These are phyloP conservation scores for Aspergillus heteromorphus DNA, from an alignment of 495 filamentous ascomycete species.

Conservation along the genomic window DNA sequence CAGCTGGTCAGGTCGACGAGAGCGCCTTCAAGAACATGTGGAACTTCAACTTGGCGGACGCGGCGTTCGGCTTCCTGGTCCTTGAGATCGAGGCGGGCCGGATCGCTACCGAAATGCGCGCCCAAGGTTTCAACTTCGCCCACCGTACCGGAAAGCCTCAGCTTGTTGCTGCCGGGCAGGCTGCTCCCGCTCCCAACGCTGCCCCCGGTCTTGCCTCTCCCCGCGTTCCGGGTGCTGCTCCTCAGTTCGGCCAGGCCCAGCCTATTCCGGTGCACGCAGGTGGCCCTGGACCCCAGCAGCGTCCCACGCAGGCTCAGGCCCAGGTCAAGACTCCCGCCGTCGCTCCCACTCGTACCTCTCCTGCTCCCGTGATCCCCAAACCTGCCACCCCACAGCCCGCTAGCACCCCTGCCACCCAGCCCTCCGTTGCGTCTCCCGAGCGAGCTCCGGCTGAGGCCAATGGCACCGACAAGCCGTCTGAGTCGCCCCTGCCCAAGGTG, in stretches of 20 bases:
- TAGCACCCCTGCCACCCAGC: slow-evolving; percentile 29
- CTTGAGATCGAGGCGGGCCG: slow-evolving; percentile 89
- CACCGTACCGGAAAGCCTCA: slow-evolving; percentile 61
- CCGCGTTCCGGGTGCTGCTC: slow-evolving; percentile 21
- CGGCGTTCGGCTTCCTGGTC: slow-evolving; percentile 93
- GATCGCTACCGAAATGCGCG: slow-evolving; percentile 97
- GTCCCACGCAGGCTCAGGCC: slow-evolving; percentile 23
- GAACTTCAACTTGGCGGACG: slow-evolving; percentile 99
- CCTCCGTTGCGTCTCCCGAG: slow-evolving; percentile 28
- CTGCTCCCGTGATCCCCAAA: slow-evolving; percentile 50
- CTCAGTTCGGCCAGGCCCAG: slow-evolving; percentile 41
- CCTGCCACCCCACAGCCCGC: slow-evolving; percentile 50
- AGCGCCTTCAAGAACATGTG: slow-evolving; percentile 99
- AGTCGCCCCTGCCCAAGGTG: slow-evolving; percentile 33
- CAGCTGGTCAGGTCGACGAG: slow-evolving; percentile 89
- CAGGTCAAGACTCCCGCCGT: slow-evolving; percentile 33
- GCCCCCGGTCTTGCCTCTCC: slow-evolving; percentile 30
- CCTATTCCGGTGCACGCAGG: slow-evolving; percentile 20
- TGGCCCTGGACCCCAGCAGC: slow-evolving; percentile 30
- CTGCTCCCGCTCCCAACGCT: slow-evolving; percentile 32
- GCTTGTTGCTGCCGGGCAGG: slow-evolving; percentile 28
- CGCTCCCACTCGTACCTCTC: slow-evolving; percentile 39
- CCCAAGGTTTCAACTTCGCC: slow-evolving; percentile 98
- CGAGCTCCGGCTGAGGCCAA: slow-evolving; percentile 32
- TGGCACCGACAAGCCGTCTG: slow-evolving; percentile 28